These are phyloP conservation scores for Amaranthus palmeri DNA, from an alignment of 148 eudicot genomes.

Conservation along the genomic window DNA sequence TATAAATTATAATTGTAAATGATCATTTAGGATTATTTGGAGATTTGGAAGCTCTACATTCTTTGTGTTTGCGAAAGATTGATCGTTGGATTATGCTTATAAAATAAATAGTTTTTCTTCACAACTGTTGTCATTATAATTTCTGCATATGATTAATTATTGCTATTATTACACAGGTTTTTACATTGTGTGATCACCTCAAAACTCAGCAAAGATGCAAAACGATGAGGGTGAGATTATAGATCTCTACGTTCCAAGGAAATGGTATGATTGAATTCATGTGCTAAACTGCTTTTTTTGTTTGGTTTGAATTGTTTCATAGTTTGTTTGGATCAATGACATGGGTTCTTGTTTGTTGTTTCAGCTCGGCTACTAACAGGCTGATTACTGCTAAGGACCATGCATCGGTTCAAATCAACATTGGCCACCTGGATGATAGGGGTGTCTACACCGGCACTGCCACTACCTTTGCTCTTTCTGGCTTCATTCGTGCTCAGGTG, in stretches of 20 bases:
- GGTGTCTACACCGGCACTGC: conserved; percentile 60
- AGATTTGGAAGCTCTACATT: too few relatives aligned
- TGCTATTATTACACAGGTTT: background rate
- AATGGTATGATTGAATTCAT: conserved; percentile 38
- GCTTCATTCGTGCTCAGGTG: conserved; percentile 84
- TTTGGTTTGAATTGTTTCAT: background rate
- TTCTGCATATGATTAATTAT: background rate
- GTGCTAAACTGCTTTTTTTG: background rate
- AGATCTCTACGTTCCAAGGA: conserved; percentile 77
- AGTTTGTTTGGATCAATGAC: background rate
- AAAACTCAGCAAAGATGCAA: conserved; percentile 53
- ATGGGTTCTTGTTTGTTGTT: background rate
- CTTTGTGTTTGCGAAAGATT: too few relatives aligned
- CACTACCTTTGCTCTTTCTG: conserved; percentile 80
- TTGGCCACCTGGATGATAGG: conserved; percentile 75
- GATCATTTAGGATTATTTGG: too few relatives aligned
- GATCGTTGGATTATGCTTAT: too few relatives aligned
- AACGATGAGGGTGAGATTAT: conserved; percentile 63
- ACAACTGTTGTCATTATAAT: background rate
- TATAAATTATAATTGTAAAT: too few relatives aligned
- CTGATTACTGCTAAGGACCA: conserved; percentile 83
- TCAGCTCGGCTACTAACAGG: conserved; percentile 81
- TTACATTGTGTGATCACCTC: conserved; percentile 7
- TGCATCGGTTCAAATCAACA: conserved; percentile 73
- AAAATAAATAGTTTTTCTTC: too few relatives aligned